Evolutionary conservation across 1,139 yeast species (phyloP), one percentile per base, ranked within the genome.

Genomic region (Blastobotrys persicus): DNA sequence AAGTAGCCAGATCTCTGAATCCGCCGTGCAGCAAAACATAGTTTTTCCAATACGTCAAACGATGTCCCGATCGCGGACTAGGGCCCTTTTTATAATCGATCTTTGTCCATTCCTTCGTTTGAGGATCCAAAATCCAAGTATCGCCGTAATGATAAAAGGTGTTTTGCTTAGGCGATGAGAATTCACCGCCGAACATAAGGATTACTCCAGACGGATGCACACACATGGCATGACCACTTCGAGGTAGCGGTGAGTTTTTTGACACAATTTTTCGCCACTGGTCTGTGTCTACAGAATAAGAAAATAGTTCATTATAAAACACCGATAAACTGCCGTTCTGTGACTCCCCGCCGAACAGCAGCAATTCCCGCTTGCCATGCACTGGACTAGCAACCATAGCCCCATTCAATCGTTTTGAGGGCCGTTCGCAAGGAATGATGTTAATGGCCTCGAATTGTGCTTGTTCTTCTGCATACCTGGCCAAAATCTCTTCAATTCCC

Each of bases 121-220:
- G 81, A 1, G 91, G 79, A 61, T 92, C 98, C 53, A 92, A 72
- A 47, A 91, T 75, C 98, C 98, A 92, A 2, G 96, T 85, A 63
- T 92, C 98, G 16, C 96, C 94, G 66, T 88, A 92, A 68, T 92
- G 98, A 67, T 92, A 94, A 67, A 92, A 92, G 0, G 97, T 88
- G 45, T 89, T 83, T 67, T 92, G 98, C 63, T 91, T 92, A 1
- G 98, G 98, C 5, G 96, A 87, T 1, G 97, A 88, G 61, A 92
- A 92, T 68, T 92, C 98, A 58, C 98, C 98, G 47, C 98, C 98
- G 71, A 88, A 92, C 75, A 92, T 69, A 53, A 92, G 69, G 20
- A 88, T 77, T 1, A 89, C 71, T 6, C 98, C 98, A 2, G 91
- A 82, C 1, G 97, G 96, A 66, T 92, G 98, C 0, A 88, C 85